Evolutionary conservation across 2,329 filamentous ascomycete species (phyloP).

Genomic region (Kalaharituber pfeilii): DNA sequence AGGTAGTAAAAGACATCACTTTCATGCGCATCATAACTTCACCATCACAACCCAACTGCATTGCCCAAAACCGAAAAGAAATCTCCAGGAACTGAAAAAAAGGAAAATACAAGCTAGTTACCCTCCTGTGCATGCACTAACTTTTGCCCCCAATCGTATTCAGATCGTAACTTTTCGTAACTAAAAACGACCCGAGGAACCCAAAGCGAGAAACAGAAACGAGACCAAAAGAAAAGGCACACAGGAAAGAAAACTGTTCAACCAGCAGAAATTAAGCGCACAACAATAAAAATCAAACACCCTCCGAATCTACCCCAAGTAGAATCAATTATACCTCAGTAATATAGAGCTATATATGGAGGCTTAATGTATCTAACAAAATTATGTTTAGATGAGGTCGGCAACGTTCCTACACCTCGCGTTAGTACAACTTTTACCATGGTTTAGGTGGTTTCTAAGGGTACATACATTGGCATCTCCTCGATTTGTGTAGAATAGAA

Average conservation of each 20-base stretch:
- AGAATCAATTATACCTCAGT: background rate
- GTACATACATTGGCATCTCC: conserved; percentile 97
- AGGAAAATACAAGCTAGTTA: background rate
- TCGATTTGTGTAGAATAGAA: conserved; percentile 99
- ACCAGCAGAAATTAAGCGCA: background rate
- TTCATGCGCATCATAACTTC: background rate
- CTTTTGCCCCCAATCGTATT: background rate
- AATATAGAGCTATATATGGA: background rate
- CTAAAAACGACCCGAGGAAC: conserved; percentile 2
- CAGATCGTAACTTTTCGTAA: conserved; percentile 1
- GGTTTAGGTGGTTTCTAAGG: conserved; percentile 34
- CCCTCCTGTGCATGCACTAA: background rate
- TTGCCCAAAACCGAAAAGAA: conserved; percentile 1
- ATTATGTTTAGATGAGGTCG: conserved; percentile 46
- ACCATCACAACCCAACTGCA: background rate
- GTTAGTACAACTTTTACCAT: background rate
- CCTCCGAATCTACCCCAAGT: background rate
- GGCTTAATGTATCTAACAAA: background rate
- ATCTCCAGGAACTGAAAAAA: background rate
- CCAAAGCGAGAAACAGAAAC: background rate
- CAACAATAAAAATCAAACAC: background rate
- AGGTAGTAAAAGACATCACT: background rate
- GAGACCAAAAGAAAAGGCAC: background rate
- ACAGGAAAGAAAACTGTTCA: background rate
- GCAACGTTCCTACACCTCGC: conserved; percentile 40